These are phyloP conservation scores for Amphicarpaea edgeworthii DNA, from an alignment of 306 rosid species.

Conservation along the genomic window DNA sequence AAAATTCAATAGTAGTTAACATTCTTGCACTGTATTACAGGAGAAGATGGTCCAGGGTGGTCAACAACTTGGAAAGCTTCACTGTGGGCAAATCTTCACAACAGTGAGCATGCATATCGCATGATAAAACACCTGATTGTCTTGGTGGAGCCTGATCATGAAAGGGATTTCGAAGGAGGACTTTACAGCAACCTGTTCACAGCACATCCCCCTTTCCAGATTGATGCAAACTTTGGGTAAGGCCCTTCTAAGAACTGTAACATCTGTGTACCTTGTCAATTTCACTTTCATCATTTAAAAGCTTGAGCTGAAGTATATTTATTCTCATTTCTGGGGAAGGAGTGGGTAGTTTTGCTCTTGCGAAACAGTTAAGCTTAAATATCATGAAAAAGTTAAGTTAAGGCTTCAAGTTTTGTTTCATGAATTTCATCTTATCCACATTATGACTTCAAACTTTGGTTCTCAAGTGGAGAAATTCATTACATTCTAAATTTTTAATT, in stretches of 20 bases:
- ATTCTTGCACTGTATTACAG: slow-evolving; percentile 55
- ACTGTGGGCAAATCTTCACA: slow-evolving; percentile 87
- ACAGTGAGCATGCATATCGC: slow-evolving; percentile 84
- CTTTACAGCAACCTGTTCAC: slow-evolving; percentile 90
- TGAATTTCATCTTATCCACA: background rate
- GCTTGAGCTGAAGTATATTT: slow-evolving; percentile 29
- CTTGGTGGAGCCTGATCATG: slow-evolving; percentile 87
- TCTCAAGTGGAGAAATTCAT: background rate
- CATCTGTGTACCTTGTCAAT: slow-evolving; percentile 8
- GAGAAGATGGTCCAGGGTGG: slow-evolving; percentile 99
- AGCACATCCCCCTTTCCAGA: slow-evolving; percentile 96
- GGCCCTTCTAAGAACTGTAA: slow-evolving; percentile 40
- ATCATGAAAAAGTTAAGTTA: slow-evolving; percentile 4
- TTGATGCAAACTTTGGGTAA: slow-evolving; percentile 97
- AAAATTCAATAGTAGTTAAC: slow-evolving; percentile 29
- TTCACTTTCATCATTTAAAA: slow-evolving; percentile 37
- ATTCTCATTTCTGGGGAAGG: background rate
- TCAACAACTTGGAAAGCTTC: slow-evolving; percentile 90
- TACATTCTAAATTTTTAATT: background rate
- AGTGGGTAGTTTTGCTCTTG: slow-evolving; percentile 16
- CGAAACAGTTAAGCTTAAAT: background rate
- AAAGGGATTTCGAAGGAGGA: slow-evolving; percentile 82
- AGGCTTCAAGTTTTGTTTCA: slow-evolving; percentile 29
- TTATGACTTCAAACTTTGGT: background rate
- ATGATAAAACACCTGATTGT: slow-evolving; percentile 89